Evolutionary conservation across 1,284 basidiomycete species (phyloP).

Genomic region (Farysia itapuensis): DNA sequence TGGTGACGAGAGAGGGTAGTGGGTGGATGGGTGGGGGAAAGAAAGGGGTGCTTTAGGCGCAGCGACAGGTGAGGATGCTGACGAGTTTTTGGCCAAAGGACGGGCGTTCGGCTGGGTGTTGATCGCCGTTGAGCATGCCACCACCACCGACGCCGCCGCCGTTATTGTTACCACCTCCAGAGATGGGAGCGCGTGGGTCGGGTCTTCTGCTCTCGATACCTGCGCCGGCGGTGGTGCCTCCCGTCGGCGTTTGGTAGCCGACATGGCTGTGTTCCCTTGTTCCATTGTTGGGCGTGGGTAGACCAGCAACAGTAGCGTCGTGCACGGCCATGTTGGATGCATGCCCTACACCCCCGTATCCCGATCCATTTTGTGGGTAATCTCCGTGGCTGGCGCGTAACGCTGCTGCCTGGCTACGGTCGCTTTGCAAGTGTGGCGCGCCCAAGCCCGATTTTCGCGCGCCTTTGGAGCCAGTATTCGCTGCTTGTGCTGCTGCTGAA

Average conservation of each 20-base stretch:
- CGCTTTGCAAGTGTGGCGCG: conserved; percentile 26
- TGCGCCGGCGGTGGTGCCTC: conserved; percentile 22
- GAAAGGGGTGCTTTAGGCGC: no score
- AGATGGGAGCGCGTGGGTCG: conserved; percentile 37
- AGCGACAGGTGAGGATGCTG: conserved; percentile 59
- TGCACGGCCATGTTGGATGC: conserved; percentile 53
- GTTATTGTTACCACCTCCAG: no score
- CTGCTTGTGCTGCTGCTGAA: conserved; percentile 15
- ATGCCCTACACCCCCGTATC: conserved; percentile 44
- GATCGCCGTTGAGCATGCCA: conserved; percentile 51
- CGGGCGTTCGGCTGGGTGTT: conserved; percentile 44
- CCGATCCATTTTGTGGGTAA: conserved; percentile 32
- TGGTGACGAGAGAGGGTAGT: no score
- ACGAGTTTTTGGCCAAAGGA: conserved; percentile 58
- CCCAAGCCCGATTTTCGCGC: conserved; percentile 48
- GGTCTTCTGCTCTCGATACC: conserved; percentile 35
- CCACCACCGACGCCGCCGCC: no score
- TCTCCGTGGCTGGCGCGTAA: conserved; percentile 40
- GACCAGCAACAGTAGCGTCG: conserved; percentile 44
- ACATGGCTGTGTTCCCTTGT: conserved; percentile 41
- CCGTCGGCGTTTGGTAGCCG: conserved; percentile 33
- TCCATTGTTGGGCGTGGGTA: conserved; percentile 18
- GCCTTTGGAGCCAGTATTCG: conserved; percentile 45
- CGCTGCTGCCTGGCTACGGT: conserved; percentile 25
- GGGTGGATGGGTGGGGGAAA: no score